phyloP scores from a whole-genome alignment of 225 moss, liverwort and hornwort species.

The Pseudisothecium myosuroides region DNA sequence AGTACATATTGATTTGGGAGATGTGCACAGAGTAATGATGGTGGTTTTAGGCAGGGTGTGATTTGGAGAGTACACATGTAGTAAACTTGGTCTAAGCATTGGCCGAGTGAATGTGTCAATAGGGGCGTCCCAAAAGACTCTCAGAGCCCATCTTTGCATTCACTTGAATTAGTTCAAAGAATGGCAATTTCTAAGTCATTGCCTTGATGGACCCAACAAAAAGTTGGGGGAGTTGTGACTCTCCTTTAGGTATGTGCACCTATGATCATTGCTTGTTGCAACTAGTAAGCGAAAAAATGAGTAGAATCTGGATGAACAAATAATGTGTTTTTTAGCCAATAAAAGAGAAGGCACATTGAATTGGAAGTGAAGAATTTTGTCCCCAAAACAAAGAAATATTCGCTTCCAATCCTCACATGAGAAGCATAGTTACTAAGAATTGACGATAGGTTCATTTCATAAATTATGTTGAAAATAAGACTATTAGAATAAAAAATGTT shows the following conservation, averaged over 20 bases:
- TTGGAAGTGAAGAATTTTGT: not conserved
- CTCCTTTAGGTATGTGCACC: not conserved
- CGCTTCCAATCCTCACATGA: not conserved
- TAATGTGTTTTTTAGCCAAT: not conserved
- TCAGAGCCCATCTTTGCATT: not conserved
- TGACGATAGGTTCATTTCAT: not conserved
- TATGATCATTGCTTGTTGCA: not conserved
- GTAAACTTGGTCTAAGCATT: not conserved
- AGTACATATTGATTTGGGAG: too few species aligned
- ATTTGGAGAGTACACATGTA: too few species aligned
- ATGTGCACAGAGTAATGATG: too few species aligned
- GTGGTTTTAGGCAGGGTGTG: too few species aligned
- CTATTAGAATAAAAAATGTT: too few species aligned
- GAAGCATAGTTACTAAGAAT: not conserved
- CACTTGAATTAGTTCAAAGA: not conserved
- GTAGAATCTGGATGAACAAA: not conserved
- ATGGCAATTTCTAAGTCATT: not conserved
- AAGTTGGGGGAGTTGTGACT: not conserved
- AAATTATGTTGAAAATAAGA: too few species aligned
- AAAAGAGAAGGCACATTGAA: not conserved
- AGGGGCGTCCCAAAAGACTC: too few species aligned
- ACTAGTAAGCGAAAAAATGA: not conserved
- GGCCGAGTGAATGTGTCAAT: not conserved
- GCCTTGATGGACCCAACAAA: not conserved
- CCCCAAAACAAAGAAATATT: accelerated